Evolutionary conservation across 2,329 filamentous ascomycete species (phyloP).

Genomic region (Trichophyton schoenleinii): DNA sequence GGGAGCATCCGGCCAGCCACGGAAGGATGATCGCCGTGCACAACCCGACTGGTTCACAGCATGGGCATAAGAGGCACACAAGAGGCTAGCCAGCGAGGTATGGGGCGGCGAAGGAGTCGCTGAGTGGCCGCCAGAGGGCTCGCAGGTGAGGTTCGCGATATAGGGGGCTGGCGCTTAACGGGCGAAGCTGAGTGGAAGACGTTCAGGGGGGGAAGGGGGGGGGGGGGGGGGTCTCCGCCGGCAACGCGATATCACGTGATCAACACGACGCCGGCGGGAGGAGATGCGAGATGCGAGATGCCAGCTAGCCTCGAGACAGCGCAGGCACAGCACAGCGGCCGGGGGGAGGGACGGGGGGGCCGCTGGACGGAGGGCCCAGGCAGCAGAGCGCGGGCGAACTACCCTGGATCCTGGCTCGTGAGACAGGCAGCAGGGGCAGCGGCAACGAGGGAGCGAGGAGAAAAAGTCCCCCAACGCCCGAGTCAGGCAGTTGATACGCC

Average conservation of each 20-base stretch:
- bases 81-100: background rate
- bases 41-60: background rate
- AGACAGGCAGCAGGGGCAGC: background rate
- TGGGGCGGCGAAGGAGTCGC: background rate
- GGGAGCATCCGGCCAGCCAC: background rate
- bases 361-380: background rate
- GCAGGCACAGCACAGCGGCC: no score
- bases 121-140: background rate
- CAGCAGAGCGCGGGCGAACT: background rate
- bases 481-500: background rate
- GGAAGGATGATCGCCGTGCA: background rate
- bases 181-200: background rate
- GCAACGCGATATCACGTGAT: background rate
- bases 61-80: background rate
- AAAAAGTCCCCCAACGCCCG: background rate
- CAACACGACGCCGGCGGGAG: background rate
- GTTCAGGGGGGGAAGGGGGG: background rate
- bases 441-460: background rate
- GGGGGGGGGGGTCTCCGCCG: no score
- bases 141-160: conserved; percentile 1
- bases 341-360: no score
- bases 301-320: background rate
- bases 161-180: conserved; percentile 3
- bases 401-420: background rate
- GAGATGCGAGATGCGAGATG: background rate